Evolutionary conservation across 805 yeast genomes (phyloP).

Genomic region (Candida nitratophila): DNA sequence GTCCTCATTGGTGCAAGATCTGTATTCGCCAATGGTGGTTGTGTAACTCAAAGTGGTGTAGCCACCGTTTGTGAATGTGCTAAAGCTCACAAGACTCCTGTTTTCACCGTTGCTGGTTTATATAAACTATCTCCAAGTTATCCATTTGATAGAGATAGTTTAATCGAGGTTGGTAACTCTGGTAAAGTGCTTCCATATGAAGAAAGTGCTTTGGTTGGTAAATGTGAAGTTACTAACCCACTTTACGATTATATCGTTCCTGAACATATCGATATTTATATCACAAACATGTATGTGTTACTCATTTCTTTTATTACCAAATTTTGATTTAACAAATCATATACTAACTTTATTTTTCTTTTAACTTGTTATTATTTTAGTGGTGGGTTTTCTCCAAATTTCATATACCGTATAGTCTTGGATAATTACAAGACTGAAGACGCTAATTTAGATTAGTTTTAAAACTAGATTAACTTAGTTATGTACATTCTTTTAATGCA

Average conservation of each 20-base stretch:
- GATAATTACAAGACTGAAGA: conserved; percentile 91
- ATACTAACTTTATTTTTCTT: too few species aligned
- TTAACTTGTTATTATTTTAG: conserved; percentile 11
- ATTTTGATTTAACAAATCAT: not conserved
- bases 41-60: conserved; percentile 83
- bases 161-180: conserved; percentile 88
- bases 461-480: conserved; percentile 28
- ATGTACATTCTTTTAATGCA: not conserved
- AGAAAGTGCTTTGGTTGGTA: conserved; percentile 60
- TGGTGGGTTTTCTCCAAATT: conserved; percentile 95
- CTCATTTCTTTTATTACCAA: conserved; percentile 1
- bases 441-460: conserved; percentile 44
- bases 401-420: conserved; percentile 88
- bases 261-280: conserved; percentile 86
- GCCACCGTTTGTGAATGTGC: conserved; percentile 95
- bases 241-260: conserved; percentile 88
- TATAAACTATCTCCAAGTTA: conserved; percentile 90
- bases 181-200: conserved; percentile 81
- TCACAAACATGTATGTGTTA: conserved; percentile 63
- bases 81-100: conserved; percentile 91
- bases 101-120: conserved; percentile 88
- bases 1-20: conserved; percentile 89
- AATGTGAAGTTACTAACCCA: conserved; percentile 80
- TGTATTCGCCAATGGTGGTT: conserved; percentile 95
- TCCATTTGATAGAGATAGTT: conserved; percentile 78